phyloP scores from a whole-genome alignment of 352 stramenopile species.

The Globisporangium takayamanum region DNA sequence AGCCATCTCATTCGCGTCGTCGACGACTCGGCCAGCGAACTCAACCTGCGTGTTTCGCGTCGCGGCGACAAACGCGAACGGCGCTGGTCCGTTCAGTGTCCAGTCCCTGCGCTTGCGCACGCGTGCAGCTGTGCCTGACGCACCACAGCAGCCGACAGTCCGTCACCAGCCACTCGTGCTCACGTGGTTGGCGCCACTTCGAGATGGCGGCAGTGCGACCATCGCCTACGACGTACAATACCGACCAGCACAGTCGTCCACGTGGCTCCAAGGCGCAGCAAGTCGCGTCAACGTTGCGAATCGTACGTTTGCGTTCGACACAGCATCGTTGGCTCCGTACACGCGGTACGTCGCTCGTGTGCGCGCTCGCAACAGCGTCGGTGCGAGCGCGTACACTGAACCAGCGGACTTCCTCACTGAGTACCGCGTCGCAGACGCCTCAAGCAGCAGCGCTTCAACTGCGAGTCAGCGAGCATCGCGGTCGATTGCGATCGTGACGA shows the following conservation, averaged over 20 bases:
- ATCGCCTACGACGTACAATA: constrained; percentile 43
- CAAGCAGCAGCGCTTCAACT: too few relatives aligned
- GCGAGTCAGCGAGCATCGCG: neutral
- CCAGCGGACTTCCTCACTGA: constrained; percentile 36
- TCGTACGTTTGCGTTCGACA: constrained; percentile 8
- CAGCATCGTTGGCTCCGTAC: constrained; percentile 16
- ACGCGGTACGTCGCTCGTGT: constrained; percentile 38
- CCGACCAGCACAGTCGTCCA: constrained; percentile 26
- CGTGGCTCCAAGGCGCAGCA: constrained; percentile 26
- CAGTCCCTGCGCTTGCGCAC: constrained; percentile 31
- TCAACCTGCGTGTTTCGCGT: constrained; percentile 51
- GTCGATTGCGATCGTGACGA: constrained; percentile 7
- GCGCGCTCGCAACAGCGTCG: constrained; percentile 24
- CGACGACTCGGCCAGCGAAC: constrained; percentile 26
- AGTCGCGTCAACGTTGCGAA: constrained; percentile 3
- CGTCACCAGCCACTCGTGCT: constrained; percentile 11
- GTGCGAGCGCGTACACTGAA: constrained; percentile 20
- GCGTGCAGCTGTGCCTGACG: constrained; percentile 15
- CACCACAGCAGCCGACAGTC: constrained; percentile 7
- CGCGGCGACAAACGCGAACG: constrained; percentile 41
- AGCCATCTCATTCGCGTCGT: constrained; percentile 23
- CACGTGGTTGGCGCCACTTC: constrained; percentile 28
- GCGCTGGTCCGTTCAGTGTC: constrained; percentile 41
- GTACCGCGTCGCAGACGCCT: constrained; percentile 5
- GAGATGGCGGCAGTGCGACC: constrained; percentile 20